A percentile compares a stretch with the other conserved stretches of the same genome.
Conservation (phyloP, 495 filamentous ascomycete genomes). For the Talaromyces adpressus region DNA sequence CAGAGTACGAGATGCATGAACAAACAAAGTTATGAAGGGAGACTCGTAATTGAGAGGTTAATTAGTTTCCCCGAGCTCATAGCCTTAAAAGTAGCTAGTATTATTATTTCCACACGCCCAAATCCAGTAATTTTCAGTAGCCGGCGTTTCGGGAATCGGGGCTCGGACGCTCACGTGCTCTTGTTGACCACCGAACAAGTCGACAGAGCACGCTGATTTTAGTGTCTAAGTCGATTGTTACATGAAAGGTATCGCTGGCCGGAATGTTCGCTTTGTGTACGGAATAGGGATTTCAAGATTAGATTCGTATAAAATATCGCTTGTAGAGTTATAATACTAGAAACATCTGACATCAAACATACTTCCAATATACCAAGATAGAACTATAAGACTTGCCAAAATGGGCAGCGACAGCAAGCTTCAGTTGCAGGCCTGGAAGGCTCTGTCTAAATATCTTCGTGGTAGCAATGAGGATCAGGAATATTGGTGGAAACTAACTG, state of each 20-base stretch:
- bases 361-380: neutral
- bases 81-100: neutral
- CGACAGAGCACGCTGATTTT: neutral
- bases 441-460: neutral
- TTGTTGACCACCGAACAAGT: neutral
- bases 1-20: neutral
- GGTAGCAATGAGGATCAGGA: neutral
- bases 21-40: neutral
- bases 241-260: neutral
- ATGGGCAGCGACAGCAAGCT: neutral
- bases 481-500: constrained; percentile 18
- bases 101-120: neutral
- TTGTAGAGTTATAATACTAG: neutral
- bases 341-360: neutral
- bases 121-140: neutral
- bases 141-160: neutral
- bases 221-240: neutral
- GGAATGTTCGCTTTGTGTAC: neutral
- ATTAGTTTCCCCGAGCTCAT: neutral
- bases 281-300: neutral
- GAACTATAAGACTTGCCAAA: neutral
- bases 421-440: neutral
- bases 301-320: neutral
- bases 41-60: neutral
- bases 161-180: neutral